Base-by-base conservation (phyloP, 176 grass and related monocot genomes). In the Miscanthus lutarioriparius region DNA sequence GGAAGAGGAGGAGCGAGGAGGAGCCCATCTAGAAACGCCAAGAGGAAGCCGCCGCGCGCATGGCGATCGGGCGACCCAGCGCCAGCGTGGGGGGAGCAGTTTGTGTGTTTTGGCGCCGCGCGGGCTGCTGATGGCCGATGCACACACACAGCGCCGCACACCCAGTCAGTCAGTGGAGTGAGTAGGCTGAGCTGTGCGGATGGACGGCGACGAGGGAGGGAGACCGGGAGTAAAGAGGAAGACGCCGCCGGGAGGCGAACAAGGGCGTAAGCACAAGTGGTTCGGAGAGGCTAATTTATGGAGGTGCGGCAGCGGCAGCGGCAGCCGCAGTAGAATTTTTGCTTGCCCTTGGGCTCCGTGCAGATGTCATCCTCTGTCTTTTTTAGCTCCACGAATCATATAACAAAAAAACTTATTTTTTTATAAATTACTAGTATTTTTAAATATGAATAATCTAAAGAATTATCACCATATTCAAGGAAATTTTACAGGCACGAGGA, bases 1-100 rank as follows among this genome's bases (percentile, higher is more conserved):
- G 88, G 77, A 95, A 88, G 77, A 88, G 88, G 83, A 91, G 87
- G n/a, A 88, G 85, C 37, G 90, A 87, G 87, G 92, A 95, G 77
- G 92, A 95, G 88, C 89, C 90, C 92, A 95, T 95, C 92, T 91
- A 92, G 11, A 92, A 90, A 84, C 88, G 88, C 91, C 92, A 95
- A 95, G 19, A 38, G 69, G 74, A 92, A 90, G 72, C 45, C 67
- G 92, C 90, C 90, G 82, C 83, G 80, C 72, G 92, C 90, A 94
- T 94, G 89, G 80, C 80, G 62, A 43, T 64, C 74, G 26, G 27
- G 2, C 48, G 25, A 45, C 22, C 7, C 35, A 6, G 77, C 58
- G 43, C 43, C 43, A 13, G 75, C 14, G 72, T 15, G 73, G n/a
- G 81, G 28, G 45, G 74, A 30, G 66, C 14, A 71, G 13, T 89